These are phyloP conservation scores for Chenopodium album DNA, from an alignment of 148 eudicot species.

Conservation along the genomic window DNA sequence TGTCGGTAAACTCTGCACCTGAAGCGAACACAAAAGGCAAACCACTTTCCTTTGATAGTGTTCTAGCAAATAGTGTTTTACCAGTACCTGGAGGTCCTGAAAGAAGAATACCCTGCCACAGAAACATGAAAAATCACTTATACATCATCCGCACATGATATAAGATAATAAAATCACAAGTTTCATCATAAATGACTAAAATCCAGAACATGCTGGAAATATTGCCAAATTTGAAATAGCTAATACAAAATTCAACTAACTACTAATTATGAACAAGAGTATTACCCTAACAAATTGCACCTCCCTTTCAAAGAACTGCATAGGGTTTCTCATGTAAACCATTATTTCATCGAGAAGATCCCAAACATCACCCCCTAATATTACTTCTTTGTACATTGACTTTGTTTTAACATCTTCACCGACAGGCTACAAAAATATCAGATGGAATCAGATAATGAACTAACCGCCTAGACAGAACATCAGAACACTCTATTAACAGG, in stretches of 20 bases:
- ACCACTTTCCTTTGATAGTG: conserved; percentile 84
- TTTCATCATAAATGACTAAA: neutral
- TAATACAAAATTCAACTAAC: neutral
- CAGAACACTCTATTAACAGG: neutral
- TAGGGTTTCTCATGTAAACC: conserved; percentile 88
- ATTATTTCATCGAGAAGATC: conserved; percentile 91
- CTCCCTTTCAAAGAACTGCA: conserved; percentile 78
- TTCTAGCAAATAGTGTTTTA: conserved; percentile 90
- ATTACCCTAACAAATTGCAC: conserved; percentile 89
- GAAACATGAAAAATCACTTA: conserved; percentile 7
- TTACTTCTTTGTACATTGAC: conserved; percentile 77
- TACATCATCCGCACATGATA: neutral
- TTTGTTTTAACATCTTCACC: conserved; percentile 68
- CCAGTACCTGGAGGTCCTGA: conserved; percentile 98
- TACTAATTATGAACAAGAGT: neutral
- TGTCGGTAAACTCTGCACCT: conserved; percentile 96
- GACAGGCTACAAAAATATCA: conserved; percentile 53
- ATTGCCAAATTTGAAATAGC: neutral
- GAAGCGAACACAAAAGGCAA: conserved; percentile 95
- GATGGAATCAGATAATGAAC: conserved; percentile 29
- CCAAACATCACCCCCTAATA: conserved; percentile 97
- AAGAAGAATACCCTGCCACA: conserved; percentile 79
- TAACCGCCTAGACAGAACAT: conserved; percentile 1
- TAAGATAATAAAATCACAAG: neutral
- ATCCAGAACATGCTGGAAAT: neutral